phyloP scores from a whole-genome alignment of 441 rosid species.

The Daphne laureola region DNA sequence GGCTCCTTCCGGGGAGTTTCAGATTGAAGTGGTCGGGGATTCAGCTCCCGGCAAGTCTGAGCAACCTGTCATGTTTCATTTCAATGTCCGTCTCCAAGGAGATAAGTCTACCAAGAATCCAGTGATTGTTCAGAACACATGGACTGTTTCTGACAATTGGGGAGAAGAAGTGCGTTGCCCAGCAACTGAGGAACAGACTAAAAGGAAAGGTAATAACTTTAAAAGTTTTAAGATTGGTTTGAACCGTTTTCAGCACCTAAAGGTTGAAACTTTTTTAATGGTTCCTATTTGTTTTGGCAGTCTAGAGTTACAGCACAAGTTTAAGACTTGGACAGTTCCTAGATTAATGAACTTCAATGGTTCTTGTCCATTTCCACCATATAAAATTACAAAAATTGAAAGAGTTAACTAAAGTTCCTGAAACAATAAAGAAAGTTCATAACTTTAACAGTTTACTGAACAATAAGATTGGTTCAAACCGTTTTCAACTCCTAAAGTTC shows the following conservation, averaged over 20 bases:
- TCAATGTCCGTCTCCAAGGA: slow-evolving; percentile 89
- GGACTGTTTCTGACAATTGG: slow-evolving; percentile 90
- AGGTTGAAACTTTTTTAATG: not conserved
- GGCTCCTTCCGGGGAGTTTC: slow-evolving; percentile 78
- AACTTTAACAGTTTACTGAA: too few relatives aligned
- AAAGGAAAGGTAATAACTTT: slow-evolving; percentile 48
- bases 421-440: too few relatives aligned
- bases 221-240: too few relatives aligned
- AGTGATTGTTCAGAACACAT: slow-evolving; percentile 91
- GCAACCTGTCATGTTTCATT: slow-evolving; percentile 84
- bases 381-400: not conserved
- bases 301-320: not conserved
- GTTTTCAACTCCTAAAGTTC: too few relatives aligned
- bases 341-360: too few relatives aligned
- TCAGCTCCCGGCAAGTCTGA: slow-evolving; percentile 87
- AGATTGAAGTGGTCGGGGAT: slow-evolving; percentile 80
- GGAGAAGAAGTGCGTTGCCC: slow-evolving; percentile 95
- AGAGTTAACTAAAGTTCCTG: too few relatives aligned
- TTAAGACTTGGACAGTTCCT: too few relatives aligned
- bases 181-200: slow-evolving; percentile 54
- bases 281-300: not conserved
- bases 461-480: too few relatives aligned
- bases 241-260: too few relatives aligned
- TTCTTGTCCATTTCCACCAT: not conserved
- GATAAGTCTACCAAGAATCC: slow-evolving; percentile 90